Conservation (phyloP, 352 stramenopile genomes). For the Saprolegnia parasitica region DNA sequence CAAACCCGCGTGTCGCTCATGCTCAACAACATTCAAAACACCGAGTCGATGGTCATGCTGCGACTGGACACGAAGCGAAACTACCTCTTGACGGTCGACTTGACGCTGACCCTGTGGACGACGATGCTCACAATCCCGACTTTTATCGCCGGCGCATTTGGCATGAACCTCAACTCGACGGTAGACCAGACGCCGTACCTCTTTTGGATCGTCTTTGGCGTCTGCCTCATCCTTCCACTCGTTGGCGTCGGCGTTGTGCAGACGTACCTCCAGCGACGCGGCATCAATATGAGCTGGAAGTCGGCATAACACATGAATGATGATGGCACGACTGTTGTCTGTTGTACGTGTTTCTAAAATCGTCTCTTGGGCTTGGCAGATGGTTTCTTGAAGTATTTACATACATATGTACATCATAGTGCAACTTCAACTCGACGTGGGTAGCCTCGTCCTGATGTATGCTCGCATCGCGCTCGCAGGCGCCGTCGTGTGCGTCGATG, state of each 20-base stretch:
- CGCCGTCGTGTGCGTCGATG: too few relatives aligned
- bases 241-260: neutral
- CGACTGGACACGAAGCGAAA: constrained; percentile 50
- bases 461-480: too few relatives aligned
- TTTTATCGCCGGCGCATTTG: constrained; percentile 40
- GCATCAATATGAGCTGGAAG: constrained; percentile 25
- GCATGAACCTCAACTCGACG: constrained; percentile 45
- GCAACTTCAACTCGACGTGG: too few relatives aligned
- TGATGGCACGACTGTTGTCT: too few relatives aligned
- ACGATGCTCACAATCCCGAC: constrained; percentile 40
- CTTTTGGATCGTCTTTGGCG: constrained; percentile 38
- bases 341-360: too few relatives aligned
- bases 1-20: constrained; percentile 37
- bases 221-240: constrained; percentile 34
- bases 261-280: neutral
- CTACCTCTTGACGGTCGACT: constrained; percentile 43
- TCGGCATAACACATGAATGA: too few relatives aligned
- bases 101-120: constrained; percentile 41
- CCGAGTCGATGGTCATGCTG: constrained; percentile 41
- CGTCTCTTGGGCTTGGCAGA: too few relatives aligned
- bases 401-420: too few relatives aligned
- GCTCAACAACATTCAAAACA: constrained; percentile 36
- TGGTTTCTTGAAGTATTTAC: too few relatives aligned
- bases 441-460: too few relatives aligned
- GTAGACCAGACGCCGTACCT: constrained; percentile 28